Evolutionary conservation across 257 asterid genomes (phyloP).

Genomic region (Galeopsis tetrahit): DNA sequence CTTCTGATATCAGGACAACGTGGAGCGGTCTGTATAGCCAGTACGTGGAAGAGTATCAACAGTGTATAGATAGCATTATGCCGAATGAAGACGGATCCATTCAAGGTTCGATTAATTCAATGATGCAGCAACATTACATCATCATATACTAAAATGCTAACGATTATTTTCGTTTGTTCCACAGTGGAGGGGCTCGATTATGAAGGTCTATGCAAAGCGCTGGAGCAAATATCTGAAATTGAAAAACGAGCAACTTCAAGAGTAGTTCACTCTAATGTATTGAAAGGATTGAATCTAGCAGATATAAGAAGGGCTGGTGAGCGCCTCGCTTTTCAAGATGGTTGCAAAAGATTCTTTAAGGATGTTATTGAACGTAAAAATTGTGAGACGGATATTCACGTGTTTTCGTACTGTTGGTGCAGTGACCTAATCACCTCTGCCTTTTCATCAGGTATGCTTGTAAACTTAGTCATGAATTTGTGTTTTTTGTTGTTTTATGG

Average conservation of each 20-base stretch:
- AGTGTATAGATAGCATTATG: constrained; percentile 56
- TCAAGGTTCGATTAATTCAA: constrained; percentile 34
- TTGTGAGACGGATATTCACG: constrained; percentile 44
- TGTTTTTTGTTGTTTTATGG: background rate
- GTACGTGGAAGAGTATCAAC: constrained; percentile 62
- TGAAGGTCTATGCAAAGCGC: constrained; percentile 58
- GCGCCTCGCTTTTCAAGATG: constrained; percentile 62
- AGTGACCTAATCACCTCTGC: constrained; percentile 64
- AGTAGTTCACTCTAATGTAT: constrained; percentile 52
- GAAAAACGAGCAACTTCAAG: constrained; percentile 61
- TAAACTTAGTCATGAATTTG: background rate
- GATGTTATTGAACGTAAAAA: constrained; percentile 41
- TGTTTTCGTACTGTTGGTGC: constrained; percentile 67
- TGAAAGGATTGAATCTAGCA: constrained; percentile 53
- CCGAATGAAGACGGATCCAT: constrained; percentile 39
- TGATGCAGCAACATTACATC: background rate
- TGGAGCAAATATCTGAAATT: constrained; percentile 54
- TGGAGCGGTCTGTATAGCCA: constrained; percentile 58
- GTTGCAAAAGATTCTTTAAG: constrained; percentile 53
- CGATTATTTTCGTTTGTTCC: constrained; percentile 12
- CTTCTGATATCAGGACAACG: constrained; percentile 44
- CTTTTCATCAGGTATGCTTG: constrained; percentile 56
- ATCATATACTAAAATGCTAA: constrained; percentile 16
- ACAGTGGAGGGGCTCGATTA: constrained; percentile 52
- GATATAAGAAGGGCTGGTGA: constrained; percentile 64